These are phyloP conservation scores for Lipomyces orientalis DNA, from an alignment of 805 yeast genomes.

Conservation along the genomic window DNA sequence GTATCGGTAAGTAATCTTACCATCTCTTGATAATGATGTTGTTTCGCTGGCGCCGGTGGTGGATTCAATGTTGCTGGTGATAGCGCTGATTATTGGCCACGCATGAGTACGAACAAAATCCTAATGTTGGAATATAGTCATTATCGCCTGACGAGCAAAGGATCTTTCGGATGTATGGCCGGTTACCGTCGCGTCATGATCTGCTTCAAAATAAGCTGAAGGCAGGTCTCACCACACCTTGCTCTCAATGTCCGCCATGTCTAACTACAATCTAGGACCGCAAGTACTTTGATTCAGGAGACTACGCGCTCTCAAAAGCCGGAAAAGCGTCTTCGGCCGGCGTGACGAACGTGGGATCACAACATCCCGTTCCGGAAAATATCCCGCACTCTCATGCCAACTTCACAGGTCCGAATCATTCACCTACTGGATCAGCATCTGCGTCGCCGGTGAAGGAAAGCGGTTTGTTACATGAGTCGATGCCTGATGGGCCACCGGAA, in stretches of 20 bases:
- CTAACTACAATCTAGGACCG: constrained; percentile 59
- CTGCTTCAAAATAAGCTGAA: constrained; percentile 68
- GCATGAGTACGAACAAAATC: too few relatives aligned
- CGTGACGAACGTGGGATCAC: constrained; percentile 40
- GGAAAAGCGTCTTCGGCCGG: constrained; percentile 46
- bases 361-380: constrained; percentile 42
- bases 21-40: neutral
- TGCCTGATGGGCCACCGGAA: neutral
- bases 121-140: constrained; percentile 11
- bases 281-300: constrained; percentile 93
- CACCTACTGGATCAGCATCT: constrained; percentile 25
- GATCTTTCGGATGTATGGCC: constrained; percentile 80
- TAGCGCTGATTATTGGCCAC: too few relatives aligned
- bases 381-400: constrained; percentile 40
- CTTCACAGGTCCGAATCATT: constrained; percentile 18
- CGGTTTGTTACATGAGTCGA: constrained; percentile 28
- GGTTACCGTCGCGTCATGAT: constrained; percentile 80
- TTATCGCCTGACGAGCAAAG: constrained; percentile 73
- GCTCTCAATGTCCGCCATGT: neutral
- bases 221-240: constrained; percentile 25
- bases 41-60: neutral
- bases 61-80: too few relatives aligned
- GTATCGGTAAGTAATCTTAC: constrained; percentile 21
- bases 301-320: constrained; percentile 74
- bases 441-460: constrained; percentile 39